Conservation (phyloP, 495 filamentous ascomycete species). For the Penicillium soppii region DNA sequence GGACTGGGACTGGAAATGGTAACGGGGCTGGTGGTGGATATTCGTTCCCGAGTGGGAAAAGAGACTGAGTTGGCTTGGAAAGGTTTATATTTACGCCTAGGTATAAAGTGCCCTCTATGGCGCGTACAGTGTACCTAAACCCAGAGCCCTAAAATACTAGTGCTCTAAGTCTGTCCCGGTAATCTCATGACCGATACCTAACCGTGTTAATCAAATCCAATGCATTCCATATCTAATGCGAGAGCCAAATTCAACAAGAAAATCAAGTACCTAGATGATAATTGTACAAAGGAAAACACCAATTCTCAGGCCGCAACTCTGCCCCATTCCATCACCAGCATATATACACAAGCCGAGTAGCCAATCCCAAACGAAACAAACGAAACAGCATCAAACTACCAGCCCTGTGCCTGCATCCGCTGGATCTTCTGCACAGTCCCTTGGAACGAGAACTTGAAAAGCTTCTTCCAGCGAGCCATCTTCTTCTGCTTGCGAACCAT, state of each 20-base stretch:
- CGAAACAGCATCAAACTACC: constrained; percentile 23
- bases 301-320: background rate
- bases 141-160: background rate
- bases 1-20: constrained; percentile 21
- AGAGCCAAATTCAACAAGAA: constrained; percentile 9
- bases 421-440: constrained; percentile 43
- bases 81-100: constrained; percentile 7
- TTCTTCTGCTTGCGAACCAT: constrained; percentile 36
- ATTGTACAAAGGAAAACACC: constrained; percentile 20
- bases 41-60: constrained; percentile 50
- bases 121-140: constrained; percentile 13
- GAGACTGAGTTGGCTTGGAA: constrained; percentile 40
- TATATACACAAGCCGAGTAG: constrained; percentile 18
- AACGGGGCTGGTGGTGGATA: constrained; percentile 34
- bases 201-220: constrained; percentile 13
- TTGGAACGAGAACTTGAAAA: constrained; percentile 46
- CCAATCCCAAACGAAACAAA: constrained; percentile 6
- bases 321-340: constrained; percentile 4
- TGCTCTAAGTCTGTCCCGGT: background rate
- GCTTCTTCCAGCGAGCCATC: constrained; percentile 39
- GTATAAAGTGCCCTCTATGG: constrained; percentile 1
- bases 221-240: constrained; percentile 28
- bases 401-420: constrained; percentile 47
- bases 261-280: constrained; percentile 13
- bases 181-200: background rate